These are phyloP conservation scores for Diaporthe citri DNA, from an alignment of 2,329 filamentous ascomycete genomes.

Conservation along the genomic window DNA sequence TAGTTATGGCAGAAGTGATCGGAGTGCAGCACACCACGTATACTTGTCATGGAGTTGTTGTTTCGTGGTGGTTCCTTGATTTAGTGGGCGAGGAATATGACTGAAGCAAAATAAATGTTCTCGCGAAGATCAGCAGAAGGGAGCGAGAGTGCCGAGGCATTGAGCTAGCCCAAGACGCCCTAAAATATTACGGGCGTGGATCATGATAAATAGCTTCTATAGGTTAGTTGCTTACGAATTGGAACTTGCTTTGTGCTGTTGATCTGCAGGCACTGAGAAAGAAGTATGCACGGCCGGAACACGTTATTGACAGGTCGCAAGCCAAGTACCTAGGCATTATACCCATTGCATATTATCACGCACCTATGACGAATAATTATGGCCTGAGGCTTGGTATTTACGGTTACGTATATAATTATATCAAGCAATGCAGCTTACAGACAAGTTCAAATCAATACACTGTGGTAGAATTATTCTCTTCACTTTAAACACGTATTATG, in stretches of 20 bases:
- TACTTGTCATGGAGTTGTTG: too few species aligned
- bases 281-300: background rate
- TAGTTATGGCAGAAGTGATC: too few species aligned
- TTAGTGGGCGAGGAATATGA: too few species aligned
- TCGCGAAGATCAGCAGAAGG: too few species aligned
- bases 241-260: background rate
- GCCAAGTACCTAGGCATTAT: background rate
- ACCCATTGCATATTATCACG: background rate
- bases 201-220: background rate
- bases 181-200: background rate
- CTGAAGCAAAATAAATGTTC: too few species aligned
- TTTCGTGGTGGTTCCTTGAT: too few species aligned
- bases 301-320: background rate
- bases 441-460: background rate
- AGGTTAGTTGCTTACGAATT: background rate
- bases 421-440: background rate
- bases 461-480: background rate
- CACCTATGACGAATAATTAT: background rate
- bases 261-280: background rate
- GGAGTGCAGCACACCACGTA: too few species aligned
- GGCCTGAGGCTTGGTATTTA: background rate
- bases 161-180: too few species aligned
- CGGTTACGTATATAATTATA: background rate
- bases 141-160: too few species aligned
- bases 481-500: too few species aligned